Base-by-base conservation (phyloP, 208 protist species). In the Kentomonas sorsogonicus region DNA sequence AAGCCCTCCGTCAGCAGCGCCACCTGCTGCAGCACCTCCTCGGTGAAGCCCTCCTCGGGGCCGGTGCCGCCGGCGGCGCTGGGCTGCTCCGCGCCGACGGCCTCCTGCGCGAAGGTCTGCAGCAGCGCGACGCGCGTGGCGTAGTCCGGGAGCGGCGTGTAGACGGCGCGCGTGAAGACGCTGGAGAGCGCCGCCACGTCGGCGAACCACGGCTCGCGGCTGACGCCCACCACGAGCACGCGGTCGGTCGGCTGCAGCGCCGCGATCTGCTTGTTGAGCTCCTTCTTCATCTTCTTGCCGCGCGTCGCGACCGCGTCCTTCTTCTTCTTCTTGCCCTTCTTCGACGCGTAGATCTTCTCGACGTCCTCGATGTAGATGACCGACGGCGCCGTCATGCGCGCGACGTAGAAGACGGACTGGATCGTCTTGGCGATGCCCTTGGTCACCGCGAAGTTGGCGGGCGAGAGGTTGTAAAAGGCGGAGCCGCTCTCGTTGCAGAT, bases 301-400 rank as follows among this genome's bases (percentile, higher is more conserved):
- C 86, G 90, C 30, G 46, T 55, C 18, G 62, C 41, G 27, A 91
- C 65, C 22, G 69, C 68, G 54, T 89, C 82, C 25, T 80, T 92
- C 53, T 81, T 83, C 48, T 72, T 79, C 48, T 78, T 77, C 53
- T 26, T 45, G 29, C 59, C 71, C 31, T 77, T 79, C 56, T 84
- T 87, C 18, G 65, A 79, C 0, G 69, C 60, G 43, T 96, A 96
- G 10, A 98, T 74, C 38, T 83, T 81, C 52, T 98, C 93, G 39
- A 93, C 67, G 50, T 87, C 70, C 59, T 96, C 93, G 26, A 98
- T 89, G 78, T 95, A 95, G 54, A 98, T 95, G 13, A 98, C 74
- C 38, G 92, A 93, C 4, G 95, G 95, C 11, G 74, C 83, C 48
- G 69, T 77, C 53, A 92, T 79, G 34, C 83, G 84, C 1, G 95